A percentile compares a stretch with the other conserved stretches of the same genome.
phyloP scores from a whole-genome alignment of 106 monocot species.

The Dactylorhiza incarnata region DNA sequence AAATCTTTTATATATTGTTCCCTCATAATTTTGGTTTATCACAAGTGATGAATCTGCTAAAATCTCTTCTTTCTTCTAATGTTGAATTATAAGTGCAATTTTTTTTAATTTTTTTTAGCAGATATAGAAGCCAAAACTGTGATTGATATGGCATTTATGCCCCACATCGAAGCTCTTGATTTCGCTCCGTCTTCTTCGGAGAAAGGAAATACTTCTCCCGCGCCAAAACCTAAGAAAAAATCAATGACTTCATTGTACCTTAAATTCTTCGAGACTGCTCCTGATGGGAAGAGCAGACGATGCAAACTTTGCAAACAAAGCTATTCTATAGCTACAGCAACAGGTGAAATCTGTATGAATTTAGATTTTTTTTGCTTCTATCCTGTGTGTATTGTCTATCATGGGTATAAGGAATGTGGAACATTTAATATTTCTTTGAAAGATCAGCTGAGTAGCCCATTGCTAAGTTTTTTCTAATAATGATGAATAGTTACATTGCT shows the following conservation, averaged over 20 bases:
- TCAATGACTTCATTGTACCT: conserved; percentile 86
- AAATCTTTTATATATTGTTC: not conserved
- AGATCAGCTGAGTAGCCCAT: not conserved
- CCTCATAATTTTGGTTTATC: not conserved
- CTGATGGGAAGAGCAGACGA: conserved; percentile 75
- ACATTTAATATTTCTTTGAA: not conserved
- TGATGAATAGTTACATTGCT: not conserved
- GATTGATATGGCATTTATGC: conserved; percentile 58
- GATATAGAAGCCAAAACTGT: conserved; percentile 41
- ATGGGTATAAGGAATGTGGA: not conserved
- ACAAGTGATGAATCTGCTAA: not conserved
- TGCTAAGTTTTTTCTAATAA: not conserved
- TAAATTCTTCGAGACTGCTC: conserved; percentile 75
- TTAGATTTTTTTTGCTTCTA: not conserved
- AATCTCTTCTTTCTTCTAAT: not conserved
- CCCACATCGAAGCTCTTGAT: conserved; percentile 29
- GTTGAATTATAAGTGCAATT: too few species aligned
- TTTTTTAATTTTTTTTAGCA: conserved; percentile 7
- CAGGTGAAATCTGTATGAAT: conserved; percentile 32
- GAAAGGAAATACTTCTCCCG: conserved; percentile 34
- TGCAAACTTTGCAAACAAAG: conserved; percentile 96
- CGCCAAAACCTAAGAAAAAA: conserved; percentile 54
- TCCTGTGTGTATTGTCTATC: not conserved
- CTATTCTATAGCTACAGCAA: conserved; percentile 85
- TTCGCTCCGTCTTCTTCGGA: conserved; percentile 26